These are phyloP conservation scores for Xerocomus nothofagi DNA, from an alignment of 1,284 basidiomycete genomes.

Conservation along the genomic window DNA sequence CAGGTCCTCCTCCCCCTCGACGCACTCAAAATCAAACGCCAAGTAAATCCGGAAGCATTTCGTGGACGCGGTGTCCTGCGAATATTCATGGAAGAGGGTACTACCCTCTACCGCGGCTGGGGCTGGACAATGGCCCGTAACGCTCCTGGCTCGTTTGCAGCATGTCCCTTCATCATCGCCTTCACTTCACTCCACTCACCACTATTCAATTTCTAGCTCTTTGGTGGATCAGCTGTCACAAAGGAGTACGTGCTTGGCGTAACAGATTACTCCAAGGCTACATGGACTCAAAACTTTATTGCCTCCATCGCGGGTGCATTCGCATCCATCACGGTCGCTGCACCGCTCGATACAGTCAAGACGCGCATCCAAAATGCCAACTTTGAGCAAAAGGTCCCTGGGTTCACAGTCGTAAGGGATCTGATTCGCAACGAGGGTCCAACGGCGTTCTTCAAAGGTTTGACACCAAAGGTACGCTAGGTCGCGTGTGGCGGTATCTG, in stretches of 20 bases:
- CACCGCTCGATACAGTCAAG: constrained; percentile 95
- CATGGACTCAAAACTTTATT: constrained; percentile 94
- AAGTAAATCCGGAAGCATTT: constrained; percentile 96
- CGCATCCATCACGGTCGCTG: constrained; percentile 94
- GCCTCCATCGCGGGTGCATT: constrained; percentile 94
- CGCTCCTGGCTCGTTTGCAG: constrained; percentile 94
- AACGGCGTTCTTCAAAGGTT: constrained; percentile 93
- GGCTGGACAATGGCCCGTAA: constrained; percentile 99
- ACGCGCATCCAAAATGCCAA: constrained; percentile 98
- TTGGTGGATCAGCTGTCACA: constrained; percentile 92
- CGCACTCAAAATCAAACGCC: constrained; percentile 97
- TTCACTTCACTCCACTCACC: neutral
- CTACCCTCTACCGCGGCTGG: constrained; percentile 93
- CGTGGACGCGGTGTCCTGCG: constrained; percentile 87
- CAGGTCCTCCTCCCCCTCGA: constrained; percentile 92
- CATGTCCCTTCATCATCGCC: constrained; percentile 41
- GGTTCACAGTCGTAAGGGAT: constrained; percentile 85
- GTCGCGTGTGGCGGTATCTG: neutral
- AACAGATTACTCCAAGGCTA: constrained; percentile 87
- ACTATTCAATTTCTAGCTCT: constrained; percentile 59
- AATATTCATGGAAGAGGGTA: constrained; percentile 92
- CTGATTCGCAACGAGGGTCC: constrained; percentile 86
- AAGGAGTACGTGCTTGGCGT: constrained; percentile 94
- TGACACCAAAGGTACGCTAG: constrained; percentile 83
- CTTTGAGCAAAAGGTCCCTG: constrained; percentile 90